These are phyloP conservation scores for Mortierella sp. DNA, from an alignment of 371 early-diverging fungal species.

Conservation along the genomic window DNA sequence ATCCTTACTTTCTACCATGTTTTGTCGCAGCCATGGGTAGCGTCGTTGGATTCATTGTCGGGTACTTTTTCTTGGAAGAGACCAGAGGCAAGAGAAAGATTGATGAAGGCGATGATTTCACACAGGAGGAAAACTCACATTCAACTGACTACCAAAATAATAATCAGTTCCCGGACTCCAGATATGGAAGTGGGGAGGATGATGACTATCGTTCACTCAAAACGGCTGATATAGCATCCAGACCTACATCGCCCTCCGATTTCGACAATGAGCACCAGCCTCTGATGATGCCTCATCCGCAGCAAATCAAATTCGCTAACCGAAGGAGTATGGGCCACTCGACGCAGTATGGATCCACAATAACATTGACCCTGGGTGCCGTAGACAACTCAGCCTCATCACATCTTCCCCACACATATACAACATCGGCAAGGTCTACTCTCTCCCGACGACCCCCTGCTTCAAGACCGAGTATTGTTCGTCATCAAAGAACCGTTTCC, in stretches of 20 bases:
- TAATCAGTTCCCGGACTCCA: neutral
- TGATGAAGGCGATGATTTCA: neutral
- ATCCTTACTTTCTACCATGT: constrained; percentile 92
- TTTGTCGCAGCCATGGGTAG: constrained; percentile 74
- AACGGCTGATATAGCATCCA: neutral
- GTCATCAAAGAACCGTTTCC: constrained; percentile 6
- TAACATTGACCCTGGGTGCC: constrained; percentile 12
- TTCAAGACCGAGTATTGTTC: constrained; percentile 8
- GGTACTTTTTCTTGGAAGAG: constrained; percentile 81
- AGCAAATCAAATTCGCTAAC: constrained; percentile 17
- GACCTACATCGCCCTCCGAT: constrained; percentile 1
- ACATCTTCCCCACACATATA: neutral
- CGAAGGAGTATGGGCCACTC: neutral
- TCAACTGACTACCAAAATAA: neutral
- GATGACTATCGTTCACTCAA: neutral
- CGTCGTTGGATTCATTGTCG: constrained; percentile 73
- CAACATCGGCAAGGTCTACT: constrained; percentile 27
- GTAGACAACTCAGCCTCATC: neutral
- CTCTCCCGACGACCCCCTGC: constrained; percentile 11
- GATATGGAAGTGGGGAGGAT: neutral
- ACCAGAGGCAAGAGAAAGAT: constrained; percentile 55
- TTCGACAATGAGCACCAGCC: constrained; percentile 31
- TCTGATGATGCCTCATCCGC: constrained; percentile 15
- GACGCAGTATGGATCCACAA: constrained; percentile 41
- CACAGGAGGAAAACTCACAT: neutral